Percentiles rank a stretch among this genome's conserved stretches.
Conservation (phyloP, 2,329 filamentous ascomycete species). For the Curvularia lunata region DNA sequence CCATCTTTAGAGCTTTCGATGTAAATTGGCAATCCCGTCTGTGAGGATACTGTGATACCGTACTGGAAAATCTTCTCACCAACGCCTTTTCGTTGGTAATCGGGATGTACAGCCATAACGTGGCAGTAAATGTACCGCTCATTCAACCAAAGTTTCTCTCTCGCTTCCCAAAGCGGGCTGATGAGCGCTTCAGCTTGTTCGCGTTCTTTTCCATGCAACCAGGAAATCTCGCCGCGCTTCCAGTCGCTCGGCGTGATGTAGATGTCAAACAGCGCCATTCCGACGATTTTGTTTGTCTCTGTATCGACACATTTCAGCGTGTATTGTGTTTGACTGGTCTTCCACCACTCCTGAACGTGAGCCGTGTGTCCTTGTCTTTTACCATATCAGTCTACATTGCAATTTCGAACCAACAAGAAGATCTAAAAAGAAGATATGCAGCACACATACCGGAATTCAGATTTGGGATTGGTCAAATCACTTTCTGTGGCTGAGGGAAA, state of each 20-base stretch:
- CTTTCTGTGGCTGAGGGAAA: slow-evolving; percentile 46
- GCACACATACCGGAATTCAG: slow-evolving; percentile 33
- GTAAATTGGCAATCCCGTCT: slow-evolving; percentile 53
- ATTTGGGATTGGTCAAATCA: slow-evolving; percentile 29
- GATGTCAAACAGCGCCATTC: slow-evolving; percentile 57
- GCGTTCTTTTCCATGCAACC: slow-evolving; percentile 55
- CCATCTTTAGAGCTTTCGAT: slow-evolving; percentile 56
- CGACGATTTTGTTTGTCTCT: slow-evolving; percentile 53
- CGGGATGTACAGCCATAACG: slow-evolving; percentile 55
- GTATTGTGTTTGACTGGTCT: slow-evolving; percentile 52
- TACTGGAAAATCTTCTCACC: slow-evolving; percentile 54
- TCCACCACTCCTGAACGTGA: slow-evolving; percentile 51
- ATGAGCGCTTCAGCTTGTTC: slow-evolving; percentile 54
- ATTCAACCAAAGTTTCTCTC: slow-evolving; percentile 32
- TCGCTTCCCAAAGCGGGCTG: slow-evolving; percentile 43
- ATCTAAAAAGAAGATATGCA: background rate
- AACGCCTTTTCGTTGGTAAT: slow-evolving; percentile 52
- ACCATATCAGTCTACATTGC: slow-evolving; percentile 12
- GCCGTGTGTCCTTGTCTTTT: slow-evolving; percentile 51
- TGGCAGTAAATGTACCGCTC: slow-evolving; percentile 42
- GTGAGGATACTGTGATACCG: slow-evolving; percentile 44
- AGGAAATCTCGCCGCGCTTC: slow-evolving; percentile 54
- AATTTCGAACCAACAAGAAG: background rate
- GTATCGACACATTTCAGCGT: slow-evolving; percentile 58
- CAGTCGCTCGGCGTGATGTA: slow-evolving; percentile 54